Evolutionary conservation across 495 filamentous ascomycete species (phyloP).

Genomic region (Aspergillus taichungensis): DNA sequence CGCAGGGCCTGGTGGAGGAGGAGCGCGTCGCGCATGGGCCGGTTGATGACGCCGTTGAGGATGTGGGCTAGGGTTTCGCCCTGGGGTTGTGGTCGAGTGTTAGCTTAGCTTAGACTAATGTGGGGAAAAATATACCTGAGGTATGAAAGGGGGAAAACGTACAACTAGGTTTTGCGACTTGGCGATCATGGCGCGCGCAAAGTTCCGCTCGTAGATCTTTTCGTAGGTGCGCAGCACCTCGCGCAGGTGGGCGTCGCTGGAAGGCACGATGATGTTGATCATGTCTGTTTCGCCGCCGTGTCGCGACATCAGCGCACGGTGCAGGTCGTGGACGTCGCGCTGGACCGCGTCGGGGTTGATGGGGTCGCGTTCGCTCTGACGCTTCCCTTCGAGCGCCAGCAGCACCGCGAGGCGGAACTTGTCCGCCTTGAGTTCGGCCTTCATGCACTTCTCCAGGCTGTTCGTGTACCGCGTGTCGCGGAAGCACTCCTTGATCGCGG

Average conservation of each 20-base stretch:
- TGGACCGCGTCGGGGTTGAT: slow-evolving; percentile 49
- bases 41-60: slow-evolving; percentile 93
- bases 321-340: slow-evolving; percentile 63
- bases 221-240: slow-evolving; percentile 74
- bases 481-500: slow-evolving; percentile 88
- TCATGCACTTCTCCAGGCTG: slow-evolving; percentile 75
- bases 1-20: slow-evolving; percentile 88
- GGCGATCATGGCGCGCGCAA: slow-evolving; percentile 75
- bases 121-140: too few relatives aligned
- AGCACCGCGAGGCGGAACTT: slow-evolving; percentile 91
- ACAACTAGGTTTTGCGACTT: slow-evolving; percentile 89
- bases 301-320: slow-evolving; percentile 57
- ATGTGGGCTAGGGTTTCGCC: slow-evolving; percentile 93
- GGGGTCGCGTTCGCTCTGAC: slow-evolving; percentile 68
- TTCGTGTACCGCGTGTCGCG: slow-evolving; percentile 87
- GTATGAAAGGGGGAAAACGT: too few relatives aligned
- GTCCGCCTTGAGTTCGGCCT: slow-evolving; percentile 81
- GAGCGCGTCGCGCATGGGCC: slow-evolving; percentile 85
- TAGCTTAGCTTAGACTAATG: too few relatives aligned
- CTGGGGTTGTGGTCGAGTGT: slow-evolving; percentile 34
- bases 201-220: slow-evolving; percentile 59
- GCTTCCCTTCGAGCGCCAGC: slow-evolving; percentile 66
- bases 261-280: slow-evolving; percentile 72
- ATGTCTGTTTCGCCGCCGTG: slow-evolving; percentile 87
- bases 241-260: slow-evolving; percentile 71